These are phyloP conservation scores for Starmerella tilneyi DNA, from an alignment of 805 yeast species.

Conservation along the genomic window DNA sequence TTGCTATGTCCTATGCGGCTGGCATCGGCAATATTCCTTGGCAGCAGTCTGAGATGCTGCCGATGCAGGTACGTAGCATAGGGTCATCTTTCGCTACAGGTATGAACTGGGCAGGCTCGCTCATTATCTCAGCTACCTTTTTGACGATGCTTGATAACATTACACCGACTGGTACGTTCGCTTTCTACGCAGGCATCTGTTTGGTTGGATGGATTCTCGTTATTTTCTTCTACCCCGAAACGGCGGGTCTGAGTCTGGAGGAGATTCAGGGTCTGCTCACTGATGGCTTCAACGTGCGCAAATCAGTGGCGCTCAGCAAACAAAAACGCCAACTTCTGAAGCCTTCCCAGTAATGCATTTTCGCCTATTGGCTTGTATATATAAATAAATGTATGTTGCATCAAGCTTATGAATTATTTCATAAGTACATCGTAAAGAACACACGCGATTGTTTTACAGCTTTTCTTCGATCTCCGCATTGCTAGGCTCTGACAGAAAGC, in stretches of 20 bases:
- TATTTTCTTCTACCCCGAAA: conserved; percentile 82
- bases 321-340: conserved; percentile 21
- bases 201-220: conserved; percentile 61
- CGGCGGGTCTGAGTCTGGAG: conserved; percentile 80
- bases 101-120: conserved; percentile 90
- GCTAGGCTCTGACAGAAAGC: conserved; percentile 23
- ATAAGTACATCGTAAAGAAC: not conserved
- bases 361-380: too few relatives aligned
- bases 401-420: too few relatives aligned
- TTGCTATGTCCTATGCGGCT: conserved; percentile 80
- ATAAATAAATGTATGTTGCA: too few relatives aligned
- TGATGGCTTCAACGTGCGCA: conserved; percentile 77
- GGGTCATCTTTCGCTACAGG: conserved; percentile 89
- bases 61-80: conserved; percentile 84
- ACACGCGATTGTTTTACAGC: conserved; percentile 4
- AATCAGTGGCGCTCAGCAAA: conserved; percentile 44
- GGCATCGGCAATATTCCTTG: conserved; percentile 98
- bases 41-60: conserved; percentile 94
- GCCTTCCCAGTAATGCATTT: not conserved
- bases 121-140: conserved; percentile 82
- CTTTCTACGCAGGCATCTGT: conserved; percentile 77
- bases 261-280: conserved; percentile 75
- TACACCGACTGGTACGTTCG: conserved; percentile 91
- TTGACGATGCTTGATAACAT: conserved; percentile 87
- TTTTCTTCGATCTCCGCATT: conserved; percentile 21